Conservation (phyloP, 768 basidiomycete species). For the Boletus subparvulus region DNA sequence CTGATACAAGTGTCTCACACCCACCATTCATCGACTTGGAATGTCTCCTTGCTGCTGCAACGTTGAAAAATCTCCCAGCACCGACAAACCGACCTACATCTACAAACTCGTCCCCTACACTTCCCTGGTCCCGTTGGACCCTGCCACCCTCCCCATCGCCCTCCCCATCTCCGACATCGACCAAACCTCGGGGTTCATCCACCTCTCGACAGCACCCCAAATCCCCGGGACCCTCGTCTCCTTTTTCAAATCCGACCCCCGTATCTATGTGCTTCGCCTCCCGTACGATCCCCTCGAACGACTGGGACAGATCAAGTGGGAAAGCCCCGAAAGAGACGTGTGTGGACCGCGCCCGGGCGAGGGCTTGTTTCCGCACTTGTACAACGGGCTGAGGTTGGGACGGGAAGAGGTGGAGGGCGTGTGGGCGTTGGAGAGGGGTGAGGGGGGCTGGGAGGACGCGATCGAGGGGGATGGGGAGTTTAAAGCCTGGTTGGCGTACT, state of each 20-base stretch:
- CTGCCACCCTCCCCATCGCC: constrained; percentile 38
- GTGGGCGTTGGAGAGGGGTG: constrained; percentile 23
- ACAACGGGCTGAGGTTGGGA: constrained; percentile 46
- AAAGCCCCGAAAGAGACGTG: constrained; percentile 41
- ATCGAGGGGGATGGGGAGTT: constrained; percentile 16
- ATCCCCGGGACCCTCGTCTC: constrained; percentile 44
- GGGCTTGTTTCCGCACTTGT: constrained; percentile 54
- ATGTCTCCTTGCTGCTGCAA: constrained; percentile 6
- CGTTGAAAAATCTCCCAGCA: neutral
- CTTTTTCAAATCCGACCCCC: constrained; percentile 44
- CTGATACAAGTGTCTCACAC: neutral
- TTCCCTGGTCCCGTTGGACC: constrained; percentile 36
- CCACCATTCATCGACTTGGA: neutral
- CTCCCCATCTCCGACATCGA: constrained; percentile 55
- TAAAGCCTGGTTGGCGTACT: constrained; percentile 37
- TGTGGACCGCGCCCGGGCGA: constrained; percentile 44
- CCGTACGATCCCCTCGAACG: constrained; percentile 40
- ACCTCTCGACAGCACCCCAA: constrained; percentile 55
- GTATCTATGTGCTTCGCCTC: constrained; percentile 45
- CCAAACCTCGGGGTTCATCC: constrained; percentile 47
- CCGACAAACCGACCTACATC: constrained; percentile 45
- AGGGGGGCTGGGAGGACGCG: constrained; percentile 34
- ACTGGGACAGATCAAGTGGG: constrained; percentile 43
- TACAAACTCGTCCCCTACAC: constrained; percentile 58
- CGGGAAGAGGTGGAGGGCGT: constrained; percentile 46